These are phyloP conservation scores for Penicillium sp. DNA, from an alignment of 2,329 filamentous ascomycete species.

Conservation along the genomic window DNA sequence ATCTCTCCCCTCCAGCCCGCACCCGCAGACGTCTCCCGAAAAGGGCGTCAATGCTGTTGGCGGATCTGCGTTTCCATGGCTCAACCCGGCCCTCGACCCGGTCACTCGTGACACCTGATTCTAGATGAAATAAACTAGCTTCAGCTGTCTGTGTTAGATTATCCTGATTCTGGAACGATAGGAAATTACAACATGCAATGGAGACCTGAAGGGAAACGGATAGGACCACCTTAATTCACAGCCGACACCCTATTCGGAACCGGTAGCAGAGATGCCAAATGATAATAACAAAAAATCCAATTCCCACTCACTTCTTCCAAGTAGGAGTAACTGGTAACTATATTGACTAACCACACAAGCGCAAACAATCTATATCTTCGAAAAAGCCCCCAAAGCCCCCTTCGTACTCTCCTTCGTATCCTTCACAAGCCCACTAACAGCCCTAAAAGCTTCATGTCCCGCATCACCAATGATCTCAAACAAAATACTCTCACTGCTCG, in stretches of 20 bases:
- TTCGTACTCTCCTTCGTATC: constrained; percentile 71
- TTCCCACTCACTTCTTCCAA: background rate
- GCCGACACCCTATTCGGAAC: background rate
- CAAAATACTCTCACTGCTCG: constrained; percentile 83
- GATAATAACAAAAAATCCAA: background rate
- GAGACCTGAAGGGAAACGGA: background rate
- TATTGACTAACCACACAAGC: background rate
- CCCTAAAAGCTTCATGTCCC: constrained; percentile 67
- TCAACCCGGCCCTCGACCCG: constrained; percentile 56
- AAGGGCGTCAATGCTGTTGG: constrained; percentile 74
- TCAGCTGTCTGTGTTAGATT: constrained; percentile 6
- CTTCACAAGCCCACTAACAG: constrained; percentile 75
- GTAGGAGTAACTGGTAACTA: background rate
- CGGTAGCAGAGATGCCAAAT: background rate
- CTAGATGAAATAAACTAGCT: constrained; percentile 29
- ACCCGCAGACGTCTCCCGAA: constrained; percentile 26
- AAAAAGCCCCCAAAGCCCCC: constrained; percentile 65
- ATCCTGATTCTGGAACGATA: constrained; percentile 2
- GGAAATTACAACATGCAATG: constrained; percentile 1
- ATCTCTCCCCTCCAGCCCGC: constrained; percentile 13
- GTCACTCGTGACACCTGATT: constrained; percentile 11
- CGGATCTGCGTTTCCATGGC: constrained; percentile 93
- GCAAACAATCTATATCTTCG: constrained; percentile 52
- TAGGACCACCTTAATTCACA: background rate
- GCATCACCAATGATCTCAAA: constrained; percentile 91